These are phyloP conservation scores for Ilex asprella DNA, from an alignment of 257 asterid species.

Conservation along the genomic window DNA sequence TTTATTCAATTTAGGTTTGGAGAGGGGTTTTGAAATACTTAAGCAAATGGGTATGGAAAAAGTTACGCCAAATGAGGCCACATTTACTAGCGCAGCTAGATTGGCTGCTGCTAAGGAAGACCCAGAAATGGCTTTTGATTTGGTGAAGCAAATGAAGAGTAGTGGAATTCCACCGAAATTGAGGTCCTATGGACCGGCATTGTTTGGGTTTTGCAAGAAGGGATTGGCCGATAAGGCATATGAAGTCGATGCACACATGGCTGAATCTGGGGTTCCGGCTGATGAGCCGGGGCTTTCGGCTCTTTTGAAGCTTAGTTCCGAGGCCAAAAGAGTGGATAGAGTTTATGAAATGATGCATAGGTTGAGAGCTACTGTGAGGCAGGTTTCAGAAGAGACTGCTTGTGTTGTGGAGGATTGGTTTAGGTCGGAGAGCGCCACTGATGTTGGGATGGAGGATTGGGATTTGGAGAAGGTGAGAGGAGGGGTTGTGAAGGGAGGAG, in stretches of 20 bases:
- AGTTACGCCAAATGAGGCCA: slow-evolving; percentile 79
- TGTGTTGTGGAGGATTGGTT: slow-evolving; percentile 64
- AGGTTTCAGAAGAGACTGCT: slow-evolving; percentile 81
- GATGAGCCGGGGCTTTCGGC: slow-evolving; percentile 90
- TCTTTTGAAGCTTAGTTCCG: slow-evolving; percentile 59
- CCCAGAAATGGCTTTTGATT: slow-evolving; percentile 72
- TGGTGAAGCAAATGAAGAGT: slow-evolving; percentile 71
- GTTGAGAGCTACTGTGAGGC: slow-evolving; percentile 76
- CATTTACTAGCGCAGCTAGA: slow-evolving; percentile 85
- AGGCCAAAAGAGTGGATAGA: slow-evolving; percentile 45
- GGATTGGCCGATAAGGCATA: slow-evolving; percentile 71
- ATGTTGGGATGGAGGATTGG: slow-evolving; percentile 68
- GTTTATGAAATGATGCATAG: slow-evolving; percentile 89
- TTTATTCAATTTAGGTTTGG: slow-evolving; percentile 26
- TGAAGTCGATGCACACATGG: slow-evolving; percentile 83
- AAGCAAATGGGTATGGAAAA: slow-evolving; percentile 57
- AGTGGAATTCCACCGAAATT: slow-evolving; percentile 58
- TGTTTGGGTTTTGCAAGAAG: slow-evolving; percentile 67
- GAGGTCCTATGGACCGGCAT: slow-evolving; percentile 91
- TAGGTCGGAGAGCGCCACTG: slow-evolving; percentile 49
- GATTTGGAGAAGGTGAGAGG: slow-evolving; percentile 53
- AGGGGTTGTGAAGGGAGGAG: slow-evolving; percentile 83
- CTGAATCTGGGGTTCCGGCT: slow-evolving; percentile 48
- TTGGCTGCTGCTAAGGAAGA: slow-evolving; percentile 80
- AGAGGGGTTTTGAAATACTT: slow-evolving; percentile 73